Conservation (phyloP, 352 stramenopile species). For the Bremia lactucae region DNA sequence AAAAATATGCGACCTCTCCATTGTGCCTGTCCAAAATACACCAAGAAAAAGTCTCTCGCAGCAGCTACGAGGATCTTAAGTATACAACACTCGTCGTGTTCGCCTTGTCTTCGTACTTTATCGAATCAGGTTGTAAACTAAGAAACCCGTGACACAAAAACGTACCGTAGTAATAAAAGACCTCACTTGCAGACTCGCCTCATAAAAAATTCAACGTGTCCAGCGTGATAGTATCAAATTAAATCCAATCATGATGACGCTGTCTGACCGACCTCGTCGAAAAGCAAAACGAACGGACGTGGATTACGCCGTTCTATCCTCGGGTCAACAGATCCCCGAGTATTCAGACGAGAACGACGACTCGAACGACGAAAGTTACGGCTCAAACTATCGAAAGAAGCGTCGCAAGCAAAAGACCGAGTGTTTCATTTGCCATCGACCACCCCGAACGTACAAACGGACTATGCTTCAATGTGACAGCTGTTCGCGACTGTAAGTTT, state of each 20-base stretch:
- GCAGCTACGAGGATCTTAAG: too few species aligned
- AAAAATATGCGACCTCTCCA: too few species aligned
- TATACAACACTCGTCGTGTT: too few species aligned
- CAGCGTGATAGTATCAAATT: too few species aligned
- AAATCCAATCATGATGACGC: conserved; percentile 21
- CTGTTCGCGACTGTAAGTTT: conserved; percentile 45
- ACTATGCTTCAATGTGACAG: conserved; percentile 65
- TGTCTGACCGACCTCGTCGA: conserved; percentile 32
- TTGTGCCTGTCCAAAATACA: too few species aligned
- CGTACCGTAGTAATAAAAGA: too few species aligned
- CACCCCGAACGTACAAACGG: conserved; percentile 23
- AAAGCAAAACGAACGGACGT: conserved; percentile 67
- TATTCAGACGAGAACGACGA: conserved; percentile 60
- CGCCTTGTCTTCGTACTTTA: too few species aligned
- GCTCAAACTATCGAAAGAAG: conserved; percentile 28
- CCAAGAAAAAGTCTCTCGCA: too few species aligned
- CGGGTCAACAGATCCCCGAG: conserved; percentile 68
- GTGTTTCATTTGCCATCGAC: conserved; percentile 55
- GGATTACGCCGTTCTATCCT: conserved; percentile 71
- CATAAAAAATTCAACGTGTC: too few species aligned
- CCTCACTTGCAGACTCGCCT: too few species aligned
- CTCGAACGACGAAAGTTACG: conserved; percentile 46
- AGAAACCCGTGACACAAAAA: too few species aligned
- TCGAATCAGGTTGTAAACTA: too few species aligned
- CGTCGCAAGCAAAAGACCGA: conserved; percentile 17